These are phyloP conservation scores for Microstegium vimineum DNA, from an alignment of 176 grass and related monocot species.

Conservation along the genomic window DNA sequence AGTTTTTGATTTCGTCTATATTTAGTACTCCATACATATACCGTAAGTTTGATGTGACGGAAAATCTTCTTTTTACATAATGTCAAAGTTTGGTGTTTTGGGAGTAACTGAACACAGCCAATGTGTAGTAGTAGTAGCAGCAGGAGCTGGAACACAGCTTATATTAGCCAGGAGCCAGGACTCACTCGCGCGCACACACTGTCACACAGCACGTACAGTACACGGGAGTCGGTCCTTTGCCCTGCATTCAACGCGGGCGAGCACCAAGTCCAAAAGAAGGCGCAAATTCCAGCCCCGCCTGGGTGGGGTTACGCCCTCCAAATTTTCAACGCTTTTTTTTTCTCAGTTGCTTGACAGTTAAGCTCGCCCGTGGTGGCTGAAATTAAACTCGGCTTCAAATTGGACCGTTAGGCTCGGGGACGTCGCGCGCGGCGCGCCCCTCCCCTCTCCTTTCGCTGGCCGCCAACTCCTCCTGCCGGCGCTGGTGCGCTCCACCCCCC, in stretches of 20 bases:
- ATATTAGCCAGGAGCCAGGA: not conserved
- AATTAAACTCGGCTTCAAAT: not conserved
- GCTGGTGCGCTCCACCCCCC: not conserved
- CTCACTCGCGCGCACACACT: not conserved
- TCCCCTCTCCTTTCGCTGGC: not conserved
- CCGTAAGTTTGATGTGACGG: too few species aligned
- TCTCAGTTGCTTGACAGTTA: not conserved
- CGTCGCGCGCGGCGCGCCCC: not conserved
- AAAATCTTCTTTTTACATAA: too few species aligned
- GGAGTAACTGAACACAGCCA: too few species aligned
- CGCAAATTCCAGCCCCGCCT: not conserved
- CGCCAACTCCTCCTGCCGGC: not conserved
- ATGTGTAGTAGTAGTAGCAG: too few species aligned
- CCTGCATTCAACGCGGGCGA: conserved; percentile 12
- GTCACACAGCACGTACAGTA: not conserved
- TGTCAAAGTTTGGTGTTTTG: too few species aligned
- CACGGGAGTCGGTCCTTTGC: not conserved
- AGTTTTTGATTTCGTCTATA: too few species aligned
- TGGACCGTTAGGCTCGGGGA: conserved; percentile 1
- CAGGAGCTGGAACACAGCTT: not conserved
- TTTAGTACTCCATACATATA: too few species aligned
- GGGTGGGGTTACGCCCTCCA: not conserved
- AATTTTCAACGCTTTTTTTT: not conserved
- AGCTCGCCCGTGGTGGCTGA: not conserved
- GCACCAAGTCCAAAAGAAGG: conserved; percentile 33